Evolutionary conservation across 768 basidiomycete genomes (phyloP).

Genomic region (Tubosaeta brunneosetosa): DNA sequence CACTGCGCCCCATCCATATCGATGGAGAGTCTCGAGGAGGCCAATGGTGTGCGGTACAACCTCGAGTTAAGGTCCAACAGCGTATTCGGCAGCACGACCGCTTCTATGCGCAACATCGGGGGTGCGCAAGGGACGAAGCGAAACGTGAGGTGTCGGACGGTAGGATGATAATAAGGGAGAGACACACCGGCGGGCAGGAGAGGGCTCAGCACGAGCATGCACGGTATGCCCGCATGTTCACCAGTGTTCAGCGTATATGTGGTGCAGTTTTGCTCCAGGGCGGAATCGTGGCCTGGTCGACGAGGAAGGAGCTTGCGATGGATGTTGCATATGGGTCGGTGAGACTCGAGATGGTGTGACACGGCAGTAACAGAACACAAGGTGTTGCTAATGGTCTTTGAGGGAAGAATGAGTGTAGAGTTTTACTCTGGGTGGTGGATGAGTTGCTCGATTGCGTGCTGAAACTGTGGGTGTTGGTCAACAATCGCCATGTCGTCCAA

Average conservation of each 20-base stretch:
- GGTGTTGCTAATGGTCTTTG: slow-evolving; percentile 51
- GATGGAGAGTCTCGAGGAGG: slow-evolving; percentile 79
- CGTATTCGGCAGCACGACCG: slow-evolving; percentile 37
- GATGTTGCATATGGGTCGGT: slow-evolving; percentile 45
- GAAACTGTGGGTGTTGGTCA: slow-evolving; percentile 51
- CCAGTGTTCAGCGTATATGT: slow-evolving; percentile 43
- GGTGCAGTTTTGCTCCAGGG: slow-evolving; percentile 74
- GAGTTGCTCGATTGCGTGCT: slow-evolving; percentile 63
- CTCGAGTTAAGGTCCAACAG: slow-evolving; percentile 54
- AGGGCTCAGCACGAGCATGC: slow-evolving; percentile 55
- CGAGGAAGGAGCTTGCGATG: slow-evolving; percentile 71
- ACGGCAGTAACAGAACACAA: slow-evolving; percentile 19
- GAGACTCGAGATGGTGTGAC: slow-evolving; percentile 29
- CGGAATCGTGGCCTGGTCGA: slow-evolving; percentile 68
- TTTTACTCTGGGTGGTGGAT: slow-evolving; percentile 91
- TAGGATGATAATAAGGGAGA: slow-evolving; percentile 89
- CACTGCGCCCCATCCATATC: slow-evolving; percentile 84
- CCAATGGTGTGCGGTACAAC: slow-evolving; percentile 74
- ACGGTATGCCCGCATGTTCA: slow-evolving; percentile 25
- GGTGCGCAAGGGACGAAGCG: slow-evolving; percentile 47
- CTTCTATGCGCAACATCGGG: slow-evolving; percentile 22
- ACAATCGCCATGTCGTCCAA: neutral
- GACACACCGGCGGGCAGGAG: slow-evolving; percentile 39
- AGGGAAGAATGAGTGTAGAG: slow-evolving; percentile 83
- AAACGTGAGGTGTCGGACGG: slow-evolving; percentile 76